These are phyloP conservation scores for Metarhizium rileyi DNA, from an alignment of 2,329 filamentous ascomycete genomes.

Conservation along the genomic window DNA sequence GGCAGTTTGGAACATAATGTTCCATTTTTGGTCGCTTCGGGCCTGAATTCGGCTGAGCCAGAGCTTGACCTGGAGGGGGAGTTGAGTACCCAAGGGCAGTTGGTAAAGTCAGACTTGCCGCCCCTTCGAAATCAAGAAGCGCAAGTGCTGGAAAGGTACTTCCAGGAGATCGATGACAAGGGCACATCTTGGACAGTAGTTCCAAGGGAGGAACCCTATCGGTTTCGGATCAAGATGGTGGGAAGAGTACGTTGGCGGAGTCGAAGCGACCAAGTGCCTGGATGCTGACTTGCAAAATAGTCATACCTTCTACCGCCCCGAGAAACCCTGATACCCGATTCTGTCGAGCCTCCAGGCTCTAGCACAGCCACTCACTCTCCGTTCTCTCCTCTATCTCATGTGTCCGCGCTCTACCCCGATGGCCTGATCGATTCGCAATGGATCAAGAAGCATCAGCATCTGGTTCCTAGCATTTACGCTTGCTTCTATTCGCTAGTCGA, in stretches of 20 bases:
- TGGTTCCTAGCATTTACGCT: conserved; percentile 70
- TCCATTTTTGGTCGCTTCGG: conserved; percentile 74
- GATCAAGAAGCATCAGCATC: conserved; percentile 80
- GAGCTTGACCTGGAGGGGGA: conserved; percentile 35
- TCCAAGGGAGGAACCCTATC: conserved; percentile 39
- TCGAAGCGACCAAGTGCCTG: neutral
- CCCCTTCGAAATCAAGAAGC: conserved; percentile 56
- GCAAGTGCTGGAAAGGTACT: conserved; percentile 53
- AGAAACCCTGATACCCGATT: conserved; percentile 42
- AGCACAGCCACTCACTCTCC: conserved; percentile 71
- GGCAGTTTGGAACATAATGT: conserved; percentile 82
- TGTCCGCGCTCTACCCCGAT: conserved; percentile 78
- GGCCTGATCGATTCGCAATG: conserved; percentile 74
- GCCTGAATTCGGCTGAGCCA: conserved; percentile 43
- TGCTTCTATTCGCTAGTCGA: conserved; percentile 72
- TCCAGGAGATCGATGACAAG: conserved; percentile 56
- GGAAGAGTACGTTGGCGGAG: conserved; percentile 59
- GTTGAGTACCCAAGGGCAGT: conserved; percentile 47
- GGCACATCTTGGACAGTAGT: conserved; percentile 57
- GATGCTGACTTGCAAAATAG: conserved; percentile 26
- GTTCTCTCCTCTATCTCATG: conserved; percentile 79
- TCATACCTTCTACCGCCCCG: conserved; percentile 48
- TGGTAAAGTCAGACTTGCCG: conserved; percentile 63
- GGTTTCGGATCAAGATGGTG: conserved; percentile 62
- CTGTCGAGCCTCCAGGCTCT: conserved; percentile 36